Evolutionary conservation across 2,329 filamentous ascomycete species (phyloP).

Genomic region (Sporothrix dimorphospora): DNA sequence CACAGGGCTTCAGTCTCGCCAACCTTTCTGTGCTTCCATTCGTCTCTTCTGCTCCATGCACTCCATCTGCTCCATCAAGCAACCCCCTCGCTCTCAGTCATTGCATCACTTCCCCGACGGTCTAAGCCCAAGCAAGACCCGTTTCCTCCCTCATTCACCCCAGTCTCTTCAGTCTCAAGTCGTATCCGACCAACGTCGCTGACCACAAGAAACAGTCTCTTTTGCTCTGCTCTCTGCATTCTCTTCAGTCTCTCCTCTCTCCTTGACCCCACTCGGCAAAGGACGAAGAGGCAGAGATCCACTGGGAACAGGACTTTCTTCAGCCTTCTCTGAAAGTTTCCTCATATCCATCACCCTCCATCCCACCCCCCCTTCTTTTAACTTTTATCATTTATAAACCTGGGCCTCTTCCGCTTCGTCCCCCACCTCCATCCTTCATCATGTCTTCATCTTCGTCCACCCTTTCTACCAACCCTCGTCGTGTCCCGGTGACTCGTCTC

Average conservation of each 20-base stretch:
- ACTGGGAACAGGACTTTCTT: conserved; percentile 21
- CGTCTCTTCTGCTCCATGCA: not conserved
- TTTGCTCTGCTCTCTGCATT: not conserved
- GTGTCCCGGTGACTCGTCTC: conserved; percentile 50
- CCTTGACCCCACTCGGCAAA: conserved; percentile 11
- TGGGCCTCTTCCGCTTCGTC: not conserved
- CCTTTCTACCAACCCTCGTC: conserved; percentile 44
- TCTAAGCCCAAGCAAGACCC: conserved; percentile 14
- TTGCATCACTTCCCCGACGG: conserved; percentile 22
- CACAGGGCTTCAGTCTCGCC: not conserved
- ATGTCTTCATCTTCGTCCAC: conserved; percentile 36
- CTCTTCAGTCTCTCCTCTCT: not conserved
- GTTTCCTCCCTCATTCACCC: not conserved
- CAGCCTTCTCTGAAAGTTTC: conserved; percentile 20
- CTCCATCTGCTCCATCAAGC: conserved; percentile 22
- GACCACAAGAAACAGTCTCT: conserved; percentile 5
- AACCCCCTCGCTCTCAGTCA: conserved; percentile 2
- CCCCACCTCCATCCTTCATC: conserved; percentile 17
- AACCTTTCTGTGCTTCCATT: not conserved
- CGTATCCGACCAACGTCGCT: conserved; percentile 6
- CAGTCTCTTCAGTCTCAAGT: not conserved
- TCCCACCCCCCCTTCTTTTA: not conserved
- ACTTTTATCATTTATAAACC: conserved; percentile 17
- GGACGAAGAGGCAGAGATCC: conserved; percentile 1
- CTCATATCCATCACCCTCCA: not conserved